phyloP scores from a whole-genome alignment of 176 grass and related monocot genomes.

The Avena eriantha region DNA sequence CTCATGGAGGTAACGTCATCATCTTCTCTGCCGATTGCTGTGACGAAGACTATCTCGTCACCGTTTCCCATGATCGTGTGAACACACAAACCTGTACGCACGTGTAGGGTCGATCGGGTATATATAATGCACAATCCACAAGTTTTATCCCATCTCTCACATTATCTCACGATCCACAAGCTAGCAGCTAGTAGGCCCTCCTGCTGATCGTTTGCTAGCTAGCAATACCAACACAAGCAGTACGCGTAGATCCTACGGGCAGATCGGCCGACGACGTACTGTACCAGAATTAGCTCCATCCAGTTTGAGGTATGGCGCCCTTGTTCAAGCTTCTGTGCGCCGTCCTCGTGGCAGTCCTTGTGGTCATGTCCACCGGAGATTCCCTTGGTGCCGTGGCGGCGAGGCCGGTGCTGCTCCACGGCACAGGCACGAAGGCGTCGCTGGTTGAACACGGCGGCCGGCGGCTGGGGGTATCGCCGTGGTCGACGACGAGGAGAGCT shows the following conservation, averaged over 20 bases:
- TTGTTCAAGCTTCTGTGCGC: not conserved
- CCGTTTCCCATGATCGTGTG: no score
- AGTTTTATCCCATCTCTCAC: no score
- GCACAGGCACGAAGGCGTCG: not conserved
- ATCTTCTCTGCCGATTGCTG: no score
- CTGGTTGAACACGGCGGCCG: not conserved
- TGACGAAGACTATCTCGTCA: no score
- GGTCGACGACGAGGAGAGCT: not conserved
- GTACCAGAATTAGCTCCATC: not conserved
- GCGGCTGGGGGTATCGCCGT: conserved; percentile 1
- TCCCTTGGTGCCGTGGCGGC: not conserved
- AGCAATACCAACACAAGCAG: not conserved
- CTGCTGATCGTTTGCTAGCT: not conserved
- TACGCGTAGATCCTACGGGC: not conserved
- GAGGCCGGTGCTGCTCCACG: not conserved
- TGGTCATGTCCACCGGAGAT: not conserved
- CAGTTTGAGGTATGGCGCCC: not conserved
- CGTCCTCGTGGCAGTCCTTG: not conserved
- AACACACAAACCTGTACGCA: no score
- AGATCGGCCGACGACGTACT: not conserved
- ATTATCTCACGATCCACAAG: no score
- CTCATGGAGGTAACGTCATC: no score
- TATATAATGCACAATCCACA: no score
- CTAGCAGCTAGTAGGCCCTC: no score
- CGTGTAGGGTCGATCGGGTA: no score